Conservation (phyloP, 2,329 filamentous ascomycete species). For the Botryotinia globosa region DNA sequence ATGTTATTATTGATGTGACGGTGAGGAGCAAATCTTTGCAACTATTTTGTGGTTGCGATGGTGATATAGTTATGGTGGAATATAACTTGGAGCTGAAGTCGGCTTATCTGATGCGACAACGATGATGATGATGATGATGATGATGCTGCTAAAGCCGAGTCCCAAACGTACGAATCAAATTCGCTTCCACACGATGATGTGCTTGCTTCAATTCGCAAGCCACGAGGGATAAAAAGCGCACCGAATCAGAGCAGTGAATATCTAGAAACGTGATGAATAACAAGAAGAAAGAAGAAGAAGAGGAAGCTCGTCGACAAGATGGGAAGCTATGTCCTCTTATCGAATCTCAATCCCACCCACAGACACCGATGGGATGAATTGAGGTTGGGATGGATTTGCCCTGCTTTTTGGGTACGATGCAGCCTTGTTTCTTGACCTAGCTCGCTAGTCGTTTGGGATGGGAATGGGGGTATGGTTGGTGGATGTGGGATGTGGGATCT, state of each 20-base stretch:
- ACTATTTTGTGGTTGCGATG: not conserved
- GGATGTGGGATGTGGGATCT: not conserved
- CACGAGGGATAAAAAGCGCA: not conserved
- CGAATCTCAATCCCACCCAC: not conserved
- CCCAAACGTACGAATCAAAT: constrained; percentile 2
- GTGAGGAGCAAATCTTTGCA: not conserved
- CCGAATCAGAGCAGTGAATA: not conserved
- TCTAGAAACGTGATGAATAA: not conserved
- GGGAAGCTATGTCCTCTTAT: constrained; percentile 14
- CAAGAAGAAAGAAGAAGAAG: not conserved
- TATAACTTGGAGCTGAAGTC: not conserved
- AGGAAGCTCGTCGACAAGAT: too few species aligned
- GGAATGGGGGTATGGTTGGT: not conserved
- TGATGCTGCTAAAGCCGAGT: not conserved
- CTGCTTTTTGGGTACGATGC: constrained; percentile 11
- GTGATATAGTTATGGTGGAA: not conserved
- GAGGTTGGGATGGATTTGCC: constrained; percentile 10
- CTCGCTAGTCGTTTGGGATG: not conserved
- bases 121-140: not conserved
- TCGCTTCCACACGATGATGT: not conserved
- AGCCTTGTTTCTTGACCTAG: constrained; percentile 3
- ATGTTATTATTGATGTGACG: not conserved
- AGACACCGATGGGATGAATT: not conserved
- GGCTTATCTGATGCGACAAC: constrained; percentile 18
- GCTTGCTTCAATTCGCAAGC: not conserved